Conservation (phyloP, 2,329 filamentous ascomycete species). For the Trichophyton equinum region DNA sequence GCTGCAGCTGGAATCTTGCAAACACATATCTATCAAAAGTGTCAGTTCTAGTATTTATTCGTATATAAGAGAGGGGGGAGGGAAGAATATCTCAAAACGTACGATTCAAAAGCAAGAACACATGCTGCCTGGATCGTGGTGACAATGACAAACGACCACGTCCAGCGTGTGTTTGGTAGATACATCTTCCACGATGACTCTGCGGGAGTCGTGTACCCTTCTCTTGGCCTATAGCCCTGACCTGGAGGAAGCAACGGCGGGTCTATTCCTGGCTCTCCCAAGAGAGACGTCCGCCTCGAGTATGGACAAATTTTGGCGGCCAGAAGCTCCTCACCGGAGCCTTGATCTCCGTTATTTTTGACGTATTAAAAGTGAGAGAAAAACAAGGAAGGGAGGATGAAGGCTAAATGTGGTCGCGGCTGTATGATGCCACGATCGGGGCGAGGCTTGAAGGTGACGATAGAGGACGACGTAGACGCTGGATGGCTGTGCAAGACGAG, state of each 20-base stretch:
- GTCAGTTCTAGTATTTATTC: constrained; percentile 4
- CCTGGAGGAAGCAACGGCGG: constrained; percentile 35
- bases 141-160: constrained; percentile 67
- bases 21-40: constrained; percentile 62
- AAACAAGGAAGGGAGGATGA: neutral
- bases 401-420: no score
- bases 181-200: constrained; percentile 46
- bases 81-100: constrained; percentile 31
- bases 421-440: neutral
- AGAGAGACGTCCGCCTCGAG: constrained; percentile 46
- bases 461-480: neutral
- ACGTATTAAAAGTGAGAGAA: neutral
- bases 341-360: neutral
- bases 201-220: constrained; percentile 36
- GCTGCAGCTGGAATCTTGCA: constrained; percentile 59
- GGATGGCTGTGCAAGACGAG: neutral
- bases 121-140: constrained; percentile 65
- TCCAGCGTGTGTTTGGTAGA: constrained; percentile 73
- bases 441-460: neutral
- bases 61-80: neutral
- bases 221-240: constrained; percentile 40
- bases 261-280: constrained; percentile 44
- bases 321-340: constrained; percentile 30
- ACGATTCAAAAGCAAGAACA: constrained; percentile 78
- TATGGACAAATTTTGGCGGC: constrained; percentile 44